A percentile compares a stretch with the other conserved stretches of the same genome.
These are phyloP conservation scores for Solanum hybrid DNA, from an alignment of 305 asterid species.

Conservation along the genomic window DNA sequence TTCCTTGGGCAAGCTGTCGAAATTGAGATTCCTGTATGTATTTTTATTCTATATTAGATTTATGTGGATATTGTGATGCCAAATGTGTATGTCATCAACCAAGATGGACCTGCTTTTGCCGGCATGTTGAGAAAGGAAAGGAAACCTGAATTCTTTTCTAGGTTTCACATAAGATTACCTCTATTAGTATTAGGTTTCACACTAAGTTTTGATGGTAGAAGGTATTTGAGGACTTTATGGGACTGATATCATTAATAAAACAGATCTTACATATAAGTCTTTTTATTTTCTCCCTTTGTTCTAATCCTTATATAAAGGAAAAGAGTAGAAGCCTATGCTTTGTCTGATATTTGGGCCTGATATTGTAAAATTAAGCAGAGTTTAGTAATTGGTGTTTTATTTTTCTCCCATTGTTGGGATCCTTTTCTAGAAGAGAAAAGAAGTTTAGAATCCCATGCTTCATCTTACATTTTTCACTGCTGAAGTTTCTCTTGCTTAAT, in stretches of 20 bases:
- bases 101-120: not conserved
- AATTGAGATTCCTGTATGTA: constrained; percentile 84
- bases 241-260: not conserved
- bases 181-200: not conserved
- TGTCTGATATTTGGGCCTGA: not conserved
- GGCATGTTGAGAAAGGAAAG: not conserved
- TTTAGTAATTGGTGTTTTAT: not conserved
- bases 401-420: not conserved
- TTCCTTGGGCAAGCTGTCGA: constrained; percentile 74
- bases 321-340: not conserved
- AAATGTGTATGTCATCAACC: not conserved
- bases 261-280: not conserved
- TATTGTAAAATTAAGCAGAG: not conserved
- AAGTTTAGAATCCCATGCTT: not conserved
- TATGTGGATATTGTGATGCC: not conserved
- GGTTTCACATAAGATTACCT: not conserved
- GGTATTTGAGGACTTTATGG: not conserved
- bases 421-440: not conserved
- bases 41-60: constrained; percentile 12
- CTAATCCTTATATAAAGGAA: not conserved
- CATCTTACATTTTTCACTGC: not conserved
- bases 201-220: not conserved
- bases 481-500: constrained; percentile 5
- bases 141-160: not conserved
- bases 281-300: not conserved